Base-by-base conservation (phyloP, 306 rosid species). In the Benincasa hispida region DNA sequence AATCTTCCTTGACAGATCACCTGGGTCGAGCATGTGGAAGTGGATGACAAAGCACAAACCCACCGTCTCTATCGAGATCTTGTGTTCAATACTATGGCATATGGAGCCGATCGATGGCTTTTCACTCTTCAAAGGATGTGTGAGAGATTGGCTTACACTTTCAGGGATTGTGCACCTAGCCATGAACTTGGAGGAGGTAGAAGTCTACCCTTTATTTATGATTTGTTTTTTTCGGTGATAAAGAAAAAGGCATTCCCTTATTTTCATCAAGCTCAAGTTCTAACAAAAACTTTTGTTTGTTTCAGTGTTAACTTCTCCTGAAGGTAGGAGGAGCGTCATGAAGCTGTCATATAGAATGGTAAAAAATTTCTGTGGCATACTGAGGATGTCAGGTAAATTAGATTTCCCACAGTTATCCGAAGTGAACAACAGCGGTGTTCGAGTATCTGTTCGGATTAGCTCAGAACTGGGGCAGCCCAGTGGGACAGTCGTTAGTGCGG, bases 1-100 rank as follows among this genome's bases (percentile, higher is more conserved):
- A 42, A 14, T 72, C 10, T 51, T 18, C 39, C n/a, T 53, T 55
- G 45, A 65, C 68, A 91, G 97, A 82, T 93, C 54, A 80, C 90
- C 18, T 93, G 97, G 97, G 82, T 88, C 10, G 98, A 93, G 74
- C 97, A 89, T 68, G 89, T 89, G 22, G 86, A 88, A 75, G 92
- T 91, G 22, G 87, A 86, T 57, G 91, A 93, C 15, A 83, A 66
- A 75, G 39, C 35, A 27, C 88, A 87, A 53, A 83, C 85, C 17
- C 85, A 88, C 65, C 39, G 57, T 21, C 84, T 83, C 22, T 93
- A 78, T 34, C 80, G 86, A 77, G 89, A 88, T 67, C 75, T 85
- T 50, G 61, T 88, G 10, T 82, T 78, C 39, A 42, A 60, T 35
- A 76, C 30, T 4, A 57, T 72, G 19, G 87, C 89, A 11, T 93